Base-by-base conservation (phyloP, 2,329 filamentous ascomycete species). In the Colletotrichum spinosum region DNA sequence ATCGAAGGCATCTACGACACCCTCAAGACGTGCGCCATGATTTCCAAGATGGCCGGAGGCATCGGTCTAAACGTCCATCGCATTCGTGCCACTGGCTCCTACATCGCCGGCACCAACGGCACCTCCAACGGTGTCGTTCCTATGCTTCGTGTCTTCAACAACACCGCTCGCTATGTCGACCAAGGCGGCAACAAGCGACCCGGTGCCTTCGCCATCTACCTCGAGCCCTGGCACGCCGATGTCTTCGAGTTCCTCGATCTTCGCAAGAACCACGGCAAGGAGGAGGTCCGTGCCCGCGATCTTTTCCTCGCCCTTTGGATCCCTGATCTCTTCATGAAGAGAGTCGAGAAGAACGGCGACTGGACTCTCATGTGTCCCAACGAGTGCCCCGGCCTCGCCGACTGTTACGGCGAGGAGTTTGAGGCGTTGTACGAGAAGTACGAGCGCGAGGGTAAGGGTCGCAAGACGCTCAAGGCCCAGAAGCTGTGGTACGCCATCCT, bases 1-100 rank as follows among this genome's bases (percentile, higher is more conserved):
- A 99, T 99, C 76, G 96, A 99, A 71, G 96, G 96, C 72, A 99
- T 99, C 78, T 99, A 99, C 76, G 96, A 99, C 77, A 99, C 96
- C 15, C 88, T 99, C 72, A 99, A 99, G 89, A 98, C 93, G 2
- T 99, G 96, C 81, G 96, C 96, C 71, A 95, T 99, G 93, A 99
- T 99, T 81, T 99, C 96, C 76, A 99, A 99, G 88, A 98, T 96
- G 82, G 96, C 96, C 72, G 96, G 96, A 79, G 96, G 96, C 78
- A 98, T 99, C 78, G 96, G 96, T 74, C 86, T 99, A 70, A 98
- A 99, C 75, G 90, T 95, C 55, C 96, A 99, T 84, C 91, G 94
- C 74, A 99, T 99, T 74, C 94, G 96, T 79, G 93, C 96, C 68
- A 99, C 96, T 59, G 95, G 96, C 68, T 97, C 96, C 35, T 99